Base-by-base conservation (phyloP, 2,329 filamentous ascomycete genomes). In the Macrophomina pseudophaseolina region DNA sequence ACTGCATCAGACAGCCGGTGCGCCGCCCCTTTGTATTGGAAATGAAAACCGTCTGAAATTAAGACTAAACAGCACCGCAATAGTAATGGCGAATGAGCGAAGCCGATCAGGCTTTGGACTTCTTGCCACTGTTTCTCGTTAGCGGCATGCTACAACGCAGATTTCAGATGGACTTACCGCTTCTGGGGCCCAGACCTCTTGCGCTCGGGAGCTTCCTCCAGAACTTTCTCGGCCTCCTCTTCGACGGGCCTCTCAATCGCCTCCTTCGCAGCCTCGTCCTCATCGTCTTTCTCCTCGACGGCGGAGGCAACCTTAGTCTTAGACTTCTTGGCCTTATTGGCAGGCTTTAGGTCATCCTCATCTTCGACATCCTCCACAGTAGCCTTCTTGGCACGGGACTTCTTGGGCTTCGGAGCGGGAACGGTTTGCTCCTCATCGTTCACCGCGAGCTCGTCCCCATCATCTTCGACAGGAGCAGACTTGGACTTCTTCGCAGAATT, bases 381-480 rank as follows among this genome's bases (percentile, higher is more conserved):
- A 7, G 73, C 69, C 69, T 81, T 81, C 72, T 82, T 82, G 35
- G 66, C 71, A 14, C 69, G 69, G 28, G 70, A 70, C 56, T 76
- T 79, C 68, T 78, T 78, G 18, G 72, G 73, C 38, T 76, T 75
- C 44, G 77, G 69, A 56, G 74, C 69, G 18, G 76, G 74, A 14
- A 71, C 72, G 38, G 74, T 73, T 9, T 77, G 74, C 18, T 74
- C 74, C 33, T 72, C 70, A 6, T 64, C 69, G 28, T 72, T 70
- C 32, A 69, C 69, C n/a, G 28, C 52, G 46, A 62, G 58, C 23
- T 70, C 68, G 16, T 71, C 68, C 30, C 72, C 74, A 16, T 72
- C 76, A 16, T 75, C 77, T 68, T 74, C 75, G 48, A 70, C 72
- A 18, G 48, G 40, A 23, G 66, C 62, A 42, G 71, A 69, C 48